Evolutionary conservation across 306 rosid genomes (phyloP).

Genomic region (Quillaja saponaria): DNA sequence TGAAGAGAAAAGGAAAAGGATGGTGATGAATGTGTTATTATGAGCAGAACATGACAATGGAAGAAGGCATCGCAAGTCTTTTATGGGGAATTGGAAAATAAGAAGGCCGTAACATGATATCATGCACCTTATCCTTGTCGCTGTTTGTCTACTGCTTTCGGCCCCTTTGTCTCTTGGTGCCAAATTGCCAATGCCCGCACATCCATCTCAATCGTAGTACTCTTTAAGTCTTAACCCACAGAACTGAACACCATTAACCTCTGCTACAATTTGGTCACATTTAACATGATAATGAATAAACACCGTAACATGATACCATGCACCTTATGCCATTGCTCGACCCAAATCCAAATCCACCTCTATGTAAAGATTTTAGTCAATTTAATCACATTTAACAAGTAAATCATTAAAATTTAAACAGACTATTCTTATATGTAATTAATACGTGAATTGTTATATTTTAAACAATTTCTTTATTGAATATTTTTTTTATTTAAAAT

Average conservation of each 20-base stretch:
- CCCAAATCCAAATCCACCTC: not conserved
- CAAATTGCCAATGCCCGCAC: conserved; percentile 7
- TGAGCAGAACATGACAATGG: conserved; percentile 4
- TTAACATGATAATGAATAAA: no score
- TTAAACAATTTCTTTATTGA: no score
- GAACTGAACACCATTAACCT: no score
- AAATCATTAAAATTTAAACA: no score
- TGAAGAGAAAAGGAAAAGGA: conserved; percentile 16
- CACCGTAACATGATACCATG: no score
- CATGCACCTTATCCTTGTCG: conserved; percentile 38
- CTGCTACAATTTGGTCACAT: no score
- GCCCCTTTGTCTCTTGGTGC: conserved; percentile 50
- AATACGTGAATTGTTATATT: no score
- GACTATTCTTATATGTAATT: not conserved
- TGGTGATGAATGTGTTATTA: not conserved
- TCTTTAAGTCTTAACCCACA: no score
- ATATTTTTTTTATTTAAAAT: no score
- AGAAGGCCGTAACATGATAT: not conserved
- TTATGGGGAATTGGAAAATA: conserved; percentile 39
- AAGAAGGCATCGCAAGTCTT: conserved; percentile 1
- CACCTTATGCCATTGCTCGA: conserved; percentile 1
- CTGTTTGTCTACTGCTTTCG: conserved; percentile 55
- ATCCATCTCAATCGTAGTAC: conserved; percentile 3
- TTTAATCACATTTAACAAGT: no score
- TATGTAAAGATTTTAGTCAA: no score